Evolutionary conservation across 345 rosid genomes (phyloP).

Genomic region (Pistacia atlantica): DNA sequence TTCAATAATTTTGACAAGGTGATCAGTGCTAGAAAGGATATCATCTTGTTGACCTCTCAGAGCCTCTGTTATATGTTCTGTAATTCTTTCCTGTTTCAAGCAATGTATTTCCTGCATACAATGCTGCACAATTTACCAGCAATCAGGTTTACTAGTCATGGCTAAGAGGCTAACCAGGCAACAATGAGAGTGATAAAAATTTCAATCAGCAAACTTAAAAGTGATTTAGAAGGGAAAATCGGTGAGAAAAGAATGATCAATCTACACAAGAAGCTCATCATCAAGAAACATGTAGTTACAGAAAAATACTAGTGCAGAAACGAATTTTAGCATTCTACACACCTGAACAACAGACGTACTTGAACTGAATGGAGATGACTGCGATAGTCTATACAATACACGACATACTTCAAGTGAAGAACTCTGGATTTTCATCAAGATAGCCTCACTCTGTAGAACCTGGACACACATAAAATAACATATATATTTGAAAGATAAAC

Average conservation of each 20-base stretch:
- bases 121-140: constrained; percentile 40
- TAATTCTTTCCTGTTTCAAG: constrained; percentile 50
- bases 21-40: constrained; percentile 45
- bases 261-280: constrained; percentile 6
- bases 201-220: constrained; percentile 16
- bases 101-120: constrained; percentile 65
- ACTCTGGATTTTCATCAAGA: constrained; percentile 55
- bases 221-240: neutral
- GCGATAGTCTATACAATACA: constrained; percentile 43
- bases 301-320: neutral
- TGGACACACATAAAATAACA: constrained; percentile 33
- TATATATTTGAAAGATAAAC: neutral
- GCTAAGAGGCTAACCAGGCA: constrained; percentile 6
- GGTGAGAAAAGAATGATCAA: neutral
- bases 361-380: constrained; percentile 50
- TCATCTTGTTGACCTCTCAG: constrained; percentile 52
- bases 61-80: constrained; percentile 51
- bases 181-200: neutral
- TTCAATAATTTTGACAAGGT: constrained; percentile 52
- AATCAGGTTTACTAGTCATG: constrained; percentile 29
- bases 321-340: constrained; percentile 14
- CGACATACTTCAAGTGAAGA: constrained; percentile 68
- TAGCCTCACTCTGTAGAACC: constrained; percentile 62
- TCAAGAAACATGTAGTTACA: neutral
- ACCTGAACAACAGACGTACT: constrained; percentile 64